Evolutionary conservation across 768 basidiomycete species (phyloP).

Genomic region (Collybia mongolica): DNA sequence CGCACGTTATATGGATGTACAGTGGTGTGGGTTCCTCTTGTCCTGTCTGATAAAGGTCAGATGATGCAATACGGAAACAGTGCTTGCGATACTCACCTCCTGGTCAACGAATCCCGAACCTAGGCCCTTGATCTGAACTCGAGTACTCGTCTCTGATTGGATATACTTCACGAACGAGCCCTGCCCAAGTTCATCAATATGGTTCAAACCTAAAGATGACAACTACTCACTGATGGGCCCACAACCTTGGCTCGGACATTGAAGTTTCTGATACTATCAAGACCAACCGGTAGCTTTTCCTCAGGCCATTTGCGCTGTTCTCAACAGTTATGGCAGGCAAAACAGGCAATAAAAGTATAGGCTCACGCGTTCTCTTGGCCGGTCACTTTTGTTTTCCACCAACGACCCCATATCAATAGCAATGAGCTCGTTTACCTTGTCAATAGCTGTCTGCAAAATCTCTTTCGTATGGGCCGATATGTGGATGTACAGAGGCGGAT

Average conservation of each 20-base stretch:
- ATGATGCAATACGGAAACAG: background rate
- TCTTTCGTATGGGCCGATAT: conserved; percentile 77
- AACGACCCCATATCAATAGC: conserved; percentile 75
- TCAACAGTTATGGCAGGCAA: background rate
- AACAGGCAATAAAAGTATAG: background rate
- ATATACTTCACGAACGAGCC: conserved; percentile 99
- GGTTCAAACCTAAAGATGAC: too few species aligned
- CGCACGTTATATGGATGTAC: conserved; percentile 90
- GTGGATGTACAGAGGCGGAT: conserved; percentile 93
- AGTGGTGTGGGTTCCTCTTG: conserved; percentile 81
- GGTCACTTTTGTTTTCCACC: conserved; percentile 76
- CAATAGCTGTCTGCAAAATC: conserved; percentile 62
- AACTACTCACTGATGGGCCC: conserved; percentile 74
- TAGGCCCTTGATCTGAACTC: conserved; percentile 95
- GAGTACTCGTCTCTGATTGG: conserved; percentile 91
- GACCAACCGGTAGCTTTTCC: conserved; percentile 85
- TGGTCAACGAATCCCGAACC: conserved; percentile 95
- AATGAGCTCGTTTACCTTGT: conserved; percentile 73
- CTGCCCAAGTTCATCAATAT: conserved; percentile 31
- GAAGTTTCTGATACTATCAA: conserved; percentile 94
- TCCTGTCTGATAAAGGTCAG: conserved; percentile 48
- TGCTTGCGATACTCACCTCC: conserved; percentile 34
- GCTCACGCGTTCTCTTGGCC: conserved; percentile 62
- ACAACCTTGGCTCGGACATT: conserved; percentile 98
- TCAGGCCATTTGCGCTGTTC: conserved; percentile 94